Evolutionary conservation across 768 basidiomycete genomes (phyloP).

Genomic region (Hebeloma cylindrosporum): DNA sequence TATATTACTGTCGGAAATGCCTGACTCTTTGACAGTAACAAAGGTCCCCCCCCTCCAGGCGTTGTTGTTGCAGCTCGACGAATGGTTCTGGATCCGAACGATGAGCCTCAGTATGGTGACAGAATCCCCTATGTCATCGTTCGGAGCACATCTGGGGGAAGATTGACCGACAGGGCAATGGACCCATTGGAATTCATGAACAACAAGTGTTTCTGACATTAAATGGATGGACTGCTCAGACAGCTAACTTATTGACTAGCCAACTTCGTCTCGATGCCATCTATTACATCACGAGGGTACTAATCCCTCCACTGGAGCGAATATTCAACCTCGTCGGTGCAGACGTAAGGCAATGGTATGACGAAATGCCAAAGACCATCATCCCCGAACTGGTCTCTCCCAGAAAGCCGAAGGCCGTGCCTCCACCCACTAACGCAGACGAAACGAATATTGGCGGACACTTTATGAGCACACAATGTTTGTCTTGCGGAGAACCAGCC

Average conservation of each 20-base stretch:
- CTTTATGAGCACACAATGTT: constrained; percentile 68
- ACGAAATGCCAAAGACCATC: constrained; percentile 72
- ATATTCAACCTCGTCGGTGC: constrained; percentile 91
- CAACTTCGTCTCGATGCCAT: constrained; percentile 75
- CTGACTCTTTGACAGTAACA: constrained; percentile 54
- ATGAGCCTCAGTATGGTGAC: constrained; percentile 91
- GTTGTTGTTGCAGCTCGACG: constrained; percentile 81
- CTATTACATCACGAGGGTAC: constrained; percentile 85
- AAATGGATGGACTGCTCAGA: not conserved
- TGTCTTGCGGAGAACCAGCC: constrained; percentile 62
- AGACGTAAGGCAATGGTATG: constrained; percentile 83
- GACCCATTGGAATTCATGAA: constrained; percentile 31
- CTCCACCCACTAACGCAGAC: constrained; percentile 29
- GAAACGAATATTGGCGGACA: constrained; percentile 69
- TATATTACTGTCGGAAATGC: not conserved
- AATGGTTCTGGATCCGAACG: constrained; percentile 70
- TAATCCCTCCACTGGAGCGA: constrained; percentile 88
- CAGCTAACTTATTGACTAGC: constrained; percentile 32
- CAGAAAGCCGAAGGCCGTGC: constrained; percentile 21
- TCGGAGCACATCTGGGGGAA: constrained; percentile 56
- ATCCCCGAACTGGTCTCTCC: constrained; percentile 36
- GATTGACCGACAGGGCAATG: constrained; percentile 37
- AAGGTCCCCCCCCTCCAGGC: constrained; percentile 87
- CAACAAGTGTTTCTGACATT: constrained; percentile 24
- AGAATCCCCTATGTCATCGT: constrained; percentile 89